Evolutionary conservation across 257 asterid genomes (phyloP).

Genomic region (Capsicum pubescens): DNA sequence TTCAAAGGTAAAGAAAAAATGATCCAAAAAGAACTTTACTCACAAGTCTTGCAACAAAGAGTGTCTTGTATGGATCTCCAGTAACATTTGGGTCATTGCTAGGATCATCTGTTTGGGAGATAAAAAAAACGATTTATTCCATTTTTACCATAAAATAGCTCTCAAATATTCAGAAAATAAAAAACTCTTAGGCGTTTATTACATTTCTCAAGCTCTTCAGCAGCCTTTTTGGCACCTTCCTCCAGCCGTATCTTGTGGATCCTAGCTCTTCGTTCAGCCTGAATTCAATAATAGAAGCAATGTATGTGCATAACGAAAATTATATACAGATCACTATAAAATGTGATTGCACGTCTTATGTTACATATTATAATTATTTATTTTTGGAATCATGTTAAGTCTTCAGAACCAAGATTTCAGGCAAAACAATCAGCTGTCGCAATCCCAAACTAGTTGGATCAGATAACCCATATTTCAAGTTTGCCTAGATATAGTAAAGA

Average conservation of each 20-base stretch:
- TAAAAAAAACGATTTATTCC: not conserved
- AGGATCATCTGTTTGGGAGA: conserved; percentile 75
- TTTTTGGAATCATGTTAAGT: not conserved
- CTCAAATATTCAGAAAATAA: not conserved
- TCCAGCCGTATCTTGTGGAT: conserved; percentile 83
- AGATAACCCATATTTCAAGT: not conserved
- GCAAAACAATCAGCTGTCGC: not conserved
- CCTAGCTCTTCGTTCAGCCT: conserved; percentile 88
- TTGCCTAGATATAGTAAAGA: not conserved
- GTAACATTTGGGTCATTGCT: conserved; percentile 73
- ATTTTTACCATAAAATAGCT: not conserved
- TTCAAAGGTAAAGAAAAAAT: not conserved
- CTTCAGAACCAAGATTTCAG: not conserved
- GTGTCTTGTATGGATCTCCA: conserved; percentile 96
- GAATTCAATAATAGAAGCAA: not conserved
- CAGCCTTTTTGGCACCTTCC: conserved; percentile 92
- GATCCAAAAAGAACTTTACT: conserved; percentile 40
- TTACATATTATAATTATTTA: not conserved
- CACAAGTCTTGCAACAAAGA: conserved; percentile 95
- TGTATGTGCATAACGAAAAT: not conserved
- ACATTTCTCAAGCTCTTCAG: conserved; percentile 94
- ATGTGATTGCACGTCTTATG: not conserved
- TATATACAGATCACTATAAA: not conserved
- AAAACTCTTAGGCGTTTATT: not conserved
- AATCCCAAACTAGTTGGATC: not conserved